Percentiles rank a stretch among this genome's conserved stretches.
Conservation (phyloP, 129 eudicot species). For the Silybum marianum region DNA sequence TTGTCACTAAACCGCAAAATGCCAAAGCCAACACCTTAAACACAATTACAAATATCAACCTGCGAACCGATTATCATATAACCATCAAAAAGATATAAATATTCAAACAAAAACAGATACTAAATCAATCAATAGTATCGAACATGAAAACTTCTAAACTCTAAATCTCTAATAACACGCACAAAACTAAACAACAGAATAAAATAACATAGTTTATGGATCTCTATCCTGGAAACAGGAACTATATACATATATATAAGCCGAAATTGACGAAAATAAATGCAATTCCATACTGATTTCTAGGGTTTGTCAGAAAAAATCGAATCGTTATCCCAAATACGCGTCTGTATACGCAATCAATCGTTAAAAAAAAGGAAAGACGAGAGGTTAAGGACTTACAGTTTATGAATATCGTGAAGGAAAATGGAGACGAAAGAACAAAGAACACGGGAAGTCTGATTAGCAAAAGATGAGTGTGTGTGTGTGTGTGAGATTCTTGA, state of each 20-base stretch:
- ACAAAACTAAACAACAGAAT: slow-evolving; percentile 3
- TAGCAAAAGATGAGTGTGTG: slow-evolving; percentile 18
- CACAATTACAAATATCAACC: slow-evolving; percentile 4
- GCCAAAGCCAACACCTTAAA: slow-evolving; percentile 1
- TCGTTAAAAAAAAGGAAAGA: neutral
- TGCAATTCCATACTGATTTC: slow-evolving; percentile 18
- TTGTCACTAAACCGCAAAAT: slow-evolving; percentile 20
- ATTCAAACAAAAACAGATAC: slow-evolving; percentile 16
- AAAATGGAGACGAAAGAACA: slow-evolving; percentile 22
- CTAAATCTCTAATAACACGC: neutral
- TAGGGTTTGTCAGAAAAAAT: slow-evolving; percentile 22
- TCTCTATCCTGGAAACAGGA: slow-evolving; percentile 13
- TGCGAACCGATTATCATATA: slow-evolving; percentile 18
- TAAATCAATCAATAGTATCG: neutral
- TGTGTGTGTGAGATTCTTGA: slow-evolving; percentile 22
- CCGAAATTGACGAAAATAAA: slow-evolving; percentile 11
- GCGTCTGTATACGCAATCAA: slow-evolving; percentile 5
- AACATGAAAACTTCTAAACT: neutral
- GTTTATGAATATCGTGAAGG: slow-evolving; percentile 28
- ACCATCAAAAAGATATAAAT: neutral
- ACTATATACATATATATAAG: neutral
- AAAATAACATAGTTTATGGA: neutral
- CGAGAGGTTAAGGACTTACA: slow-evolving; percentile 27
- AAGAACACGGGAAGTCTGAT: slow-evolving; percentile 26
- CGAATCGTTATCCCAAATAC: neutral